Conservation (phyloP, 176 grass and related monocot species). For the Avena sativa region DNA sequence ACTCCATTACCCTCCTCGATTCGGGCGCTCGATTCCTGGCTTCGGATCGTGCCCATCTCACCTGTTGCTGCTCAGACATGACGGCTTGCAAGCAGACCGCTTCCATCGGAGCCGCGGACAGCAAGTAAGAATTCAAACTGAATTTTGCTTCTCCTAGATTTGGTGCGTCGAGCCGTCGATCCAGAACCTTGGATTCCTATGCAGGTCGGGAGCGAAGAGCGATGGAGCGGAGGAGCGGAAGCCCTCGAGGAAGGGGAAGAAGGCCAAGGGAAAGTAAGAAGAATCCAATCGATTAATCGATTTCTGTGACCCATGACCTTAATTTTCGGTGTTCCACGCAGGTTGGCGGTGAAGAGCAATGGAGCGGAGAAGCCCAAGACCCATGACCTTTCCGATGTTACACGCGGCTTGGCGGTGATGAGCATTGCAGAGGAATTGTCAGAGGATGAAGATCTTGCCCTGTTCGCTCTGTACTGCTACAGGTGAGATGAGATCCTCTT, state of each 20-base stretch:
- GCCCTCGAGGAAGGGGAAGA: background rate
- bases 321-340: background rate
- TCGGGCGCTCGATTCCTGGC: slow-evolving; percentile 3
- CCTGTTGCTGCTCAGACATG: background rate
- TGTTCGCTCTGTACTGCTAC: background rate
- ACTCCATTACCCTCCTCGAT: background rate
- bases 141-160: background rate
- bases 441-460: background rate
- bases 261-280: slow-evolving; percentile 5
- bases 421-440: background rate
- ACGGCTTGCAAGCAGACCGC: background rate
- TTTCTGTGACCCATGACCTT: background rate
- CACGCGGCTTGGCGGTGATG: background rate
- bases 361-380: background rate
- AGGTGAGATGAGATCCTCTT: background rate
- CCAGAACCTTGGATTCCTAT: background rate
- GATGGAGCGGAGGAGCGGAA: background rate
- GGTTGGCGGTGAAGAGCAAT: slow-evolving; percentile 20
- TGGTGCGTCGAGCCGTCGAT: background rate
- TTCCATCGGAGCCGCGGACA: background rate
- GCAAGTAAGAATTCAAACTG: background rate
- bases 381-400: background rate
- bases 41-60: background rate
- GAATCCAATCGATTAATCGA: slow-evolving; percentile 2
- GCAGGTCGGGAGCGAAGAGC: background rate